Conservation (phyloP, 176 grass and related monocot species). For the Themeda triandra region DNA sequence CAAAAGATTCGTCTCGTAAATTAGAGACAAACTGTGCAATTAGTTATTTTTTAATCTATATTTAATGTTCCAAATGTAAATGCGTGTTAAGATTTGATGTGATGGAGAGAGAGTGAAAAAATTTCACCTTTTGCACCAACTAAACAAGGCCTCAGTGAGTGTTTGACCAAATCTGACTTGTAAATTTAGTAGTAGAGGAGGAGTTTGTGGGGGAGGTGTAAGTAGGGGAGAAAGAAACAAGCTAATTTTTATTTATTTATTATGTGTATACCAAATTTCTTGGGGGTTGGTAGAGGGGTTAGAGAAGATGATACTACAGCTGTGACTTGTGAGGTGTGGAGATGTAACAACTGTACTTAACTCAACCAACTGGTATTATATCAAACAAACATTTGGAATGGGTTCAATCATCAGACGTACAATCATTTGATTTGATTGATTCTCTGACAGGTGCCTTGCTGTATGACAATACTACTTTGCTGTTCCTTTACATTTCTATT, state of each 20-base stretch:
- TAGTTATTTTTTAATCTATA: too few relatives aligned
- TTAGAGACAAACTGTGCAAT: too few relatives aligned
- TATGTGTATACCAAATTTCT: not conserved
- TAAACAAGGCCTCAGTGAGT: slow-evolving; percentile 14
- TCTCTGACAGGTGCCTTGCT: not conserved
- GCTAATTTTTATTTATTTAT: not conserved
- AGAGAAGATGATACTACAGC: not conserved
- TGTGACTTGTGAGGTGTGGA: not conserved
- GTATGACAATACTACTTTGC: not conserved
- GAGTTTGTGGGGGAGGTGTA: slow-evolving; percentile 33
- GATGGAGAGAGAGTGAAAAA: too few relatives aligned
- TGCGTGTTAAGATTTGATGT: too few relatives aligned
- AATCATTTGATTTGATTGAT: slow-evolving; percentile 21
- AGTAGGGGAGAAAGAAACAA: not conserved
- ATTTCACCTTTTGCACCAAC: too few relatives aligned
- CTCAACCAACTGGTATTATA: slow-evolving; percentile 22
- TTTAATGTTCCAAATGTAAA: too few relatives aligned
- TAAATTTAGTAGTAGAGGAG: not conserved
- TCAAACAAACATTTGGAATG: not conserved
- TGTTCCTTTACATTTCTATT: not conserved
- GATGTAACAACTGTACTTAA: slow-evolving; percentile 27
- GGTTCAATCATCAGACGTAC: slow-evolving; percentile 4
- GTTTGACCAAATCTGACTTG: slow-evolving; percentile 26
- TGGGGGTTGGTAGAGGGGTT: slow-evolving; percentile 22
- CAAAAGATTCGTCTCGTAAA: too few relatives aligned